Percentiles rank a stretch among this genome's conserved stretches.
Conservation (phyloP, 2,329 filamentous ascomycete species). For the Fusarium coffeatum region DNA sequence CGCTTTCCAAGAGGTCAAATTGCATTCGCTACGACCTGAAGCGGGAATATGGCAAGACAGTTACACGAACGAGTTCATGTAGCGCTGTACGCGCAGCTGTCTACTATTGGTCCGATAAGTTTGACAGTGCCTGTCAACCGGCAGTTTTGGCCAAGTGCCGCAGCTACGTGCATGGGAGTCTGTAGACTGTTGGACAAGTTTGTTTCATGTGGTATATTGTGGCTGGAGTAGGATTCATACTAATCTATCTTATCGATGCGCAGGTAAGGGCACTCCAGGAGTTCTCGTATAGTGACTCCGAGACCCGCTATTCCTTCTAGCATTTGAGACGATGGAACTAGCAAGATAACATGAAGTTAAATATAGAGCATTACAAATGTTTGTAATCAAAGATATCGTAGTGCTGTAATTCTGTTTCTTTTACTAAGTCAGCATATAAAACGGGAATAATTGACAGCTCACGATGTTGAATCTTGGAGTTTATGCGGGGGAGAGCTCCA, state of each 20-base stretch:
- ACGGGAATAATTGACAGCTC: slow-evolving; percentile 8
- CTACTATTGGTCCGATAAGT: slow-evolving; percentile 5
- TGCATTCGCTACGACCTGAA: background rate
- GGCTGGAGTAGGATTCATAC: background rate
- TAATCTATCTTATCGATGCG: too few species aligned
- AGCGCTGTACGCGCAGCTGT: background rate
- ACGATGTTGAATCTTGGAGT: background rate
- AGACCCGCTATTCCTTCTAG: background rate
- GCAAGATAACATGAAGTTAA: background rate
- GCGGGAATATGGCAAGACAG: background rate
- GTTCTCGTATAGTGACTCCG: background rate
- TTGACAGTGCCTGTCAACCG: background rate
- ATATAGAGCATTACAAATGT: background rate
- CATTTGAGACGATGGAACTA: background rate
- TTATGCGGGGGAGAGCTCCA: slow-evolving; percentile 12
- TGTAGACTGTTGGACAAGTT: background rate
- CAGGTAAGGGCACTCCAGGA: background rate
- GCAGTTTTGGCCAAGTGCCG: slow-evolving; percentile 6
- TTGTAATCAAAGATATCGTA: background rate
- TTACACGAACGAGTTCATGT: background rate
- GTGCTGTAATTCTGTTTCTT: background rate
- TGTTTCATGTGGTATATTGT: background rate
- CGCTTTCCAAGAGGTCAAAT: background rate
- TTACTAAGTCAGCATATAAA: background rate
- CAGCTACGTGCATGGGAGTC: background rate